A percentile compares a stretch with the other conserved stretches of the same genome.
These are phyloP conservation scores for Senna siamea DNA, from an alignment of 306 rosid species.

Conservation along the genomic window DNA sequence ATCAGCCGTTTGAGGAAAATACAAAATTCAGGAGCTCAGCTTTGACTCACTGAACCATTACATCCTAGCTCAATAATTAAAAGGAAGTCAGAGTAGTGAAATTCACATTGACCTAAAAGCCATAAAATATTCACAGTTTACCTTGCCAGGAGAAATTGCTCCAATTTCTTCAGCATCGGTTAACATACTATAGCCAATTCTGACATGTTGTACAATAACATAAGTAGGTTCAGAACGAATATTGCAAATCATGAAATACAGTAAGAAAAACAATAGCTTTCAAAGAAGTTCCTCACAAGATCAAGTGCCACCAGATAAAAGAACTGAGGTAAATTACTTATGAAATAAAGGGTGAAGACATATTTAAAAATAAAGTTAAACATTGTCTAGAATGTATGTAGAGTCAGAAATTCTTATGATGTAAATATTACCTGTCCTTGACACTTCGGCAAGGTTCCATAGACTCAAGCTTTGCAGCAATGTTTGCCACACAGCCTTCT, in stretches of 20 bases:
- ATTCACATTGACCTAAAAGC: constrained; percentile 1
- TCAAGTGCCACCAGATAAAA: constrained; percentile 26
- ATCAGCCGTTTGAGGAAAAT: constrained; percentile 31
- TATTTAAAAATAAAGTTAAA: not conserved
- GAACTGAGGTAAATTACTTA: too few relatives aligned
- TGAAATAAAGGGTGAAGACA: not conserved
- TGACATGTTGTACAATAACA: constrained; percentile 48
- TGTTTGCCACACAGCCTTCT: constrained; percentile 73
- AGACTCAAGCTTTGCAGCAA: constrained; percentile 98
- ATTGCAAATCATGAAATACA: constrained; percentile 5
- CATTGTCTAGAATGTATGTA: not conserved
- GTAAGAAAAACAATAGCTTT: constrained; percentile 3
- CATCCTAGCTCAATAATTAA: constrained; percentile 20
- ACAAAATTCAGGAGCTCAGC: constrained; percentile 21
- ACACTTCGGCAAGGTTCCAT: constrained; percentile 98
- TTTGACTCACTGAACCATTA: constrained; percentile 20
- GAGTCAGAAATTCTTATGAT: not conserved
- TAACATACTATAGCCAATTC: constrained; percentile 92
- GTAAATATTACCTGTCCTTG: constrained; percentile 72
- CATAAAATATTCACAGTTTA: constrained; percentile 35
- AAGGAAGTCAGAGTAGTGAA: constrained; percentile 6
- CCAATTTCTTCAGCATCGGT: constrained; percentile 80
- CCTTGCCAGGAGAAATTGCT: constrained; percentile 80
- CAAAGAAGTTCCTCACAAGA: constrained; percentile 9
- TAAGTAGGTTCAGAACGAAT: constrained; percentile 16